Base-by-base conservation (phyloP, 1,284 basidiomycete species). In the Somion occarium region DNA sequence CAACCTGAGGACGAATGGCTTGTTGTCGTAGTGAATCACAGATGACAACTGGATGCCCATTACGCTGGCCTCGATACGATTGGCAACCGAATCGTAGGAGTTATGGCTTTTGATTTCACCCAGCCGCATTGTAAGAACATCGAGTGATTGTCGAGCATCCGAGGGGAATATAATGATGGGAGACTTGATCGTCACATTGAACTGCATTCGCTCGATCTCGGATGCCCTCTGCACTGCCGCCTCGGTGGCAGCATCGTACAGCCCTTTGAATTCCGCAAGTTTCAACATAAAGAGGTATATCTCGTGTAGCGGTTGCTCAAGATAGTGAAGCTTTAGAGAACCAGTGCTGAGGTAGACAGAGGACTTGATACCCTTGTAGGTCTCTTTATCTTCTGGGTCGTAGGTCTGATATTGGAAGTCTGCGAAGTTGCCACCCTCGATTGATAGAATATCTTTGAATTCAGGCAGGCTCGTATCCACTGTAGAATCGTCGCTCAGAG, bases 381-480 rank as follows among this genome's bases (percentile, higher is more conserved):
- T 75, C 27, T 80, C 73, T 48, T 59, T 59, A 49, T 80, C 79
- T 20, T 75, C 68, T 13, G 89, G 80, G 66, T 96, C 91, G 69
- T 86, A 96, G 0, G 94, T 99, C 69, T 98, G 89, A 69, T 99
- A 98, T 50, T 82, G 83, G 72, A 99, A 94, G 66, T 98, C 91
- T 22, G 94, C 96, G 44, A 99, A 83, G 66, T 99, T 91, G 60
- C 93, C 84, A 37, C 95, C 97, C 64, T 99, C 93, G 51, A 99
- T 99, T 25, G 93, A 91, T 50, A 99, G 72, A 7, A 99, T 78
- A 61, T 93, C 83, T 62, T 91, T 91, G 74, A 96, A 97, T 50
- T 85, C 80, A 1, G 82, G 75, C 18, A 79, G 75, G 30, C 81
- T 71, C 13, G 74, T 73, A 50, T 79, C 69, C 19, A 73, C 64